A percentile compares a stretch with the other conserved stretches of the same genome.
phyloP scores from a whole-genome alignment of 306 rosid species.

The Fragaria iinumae region DNA sequence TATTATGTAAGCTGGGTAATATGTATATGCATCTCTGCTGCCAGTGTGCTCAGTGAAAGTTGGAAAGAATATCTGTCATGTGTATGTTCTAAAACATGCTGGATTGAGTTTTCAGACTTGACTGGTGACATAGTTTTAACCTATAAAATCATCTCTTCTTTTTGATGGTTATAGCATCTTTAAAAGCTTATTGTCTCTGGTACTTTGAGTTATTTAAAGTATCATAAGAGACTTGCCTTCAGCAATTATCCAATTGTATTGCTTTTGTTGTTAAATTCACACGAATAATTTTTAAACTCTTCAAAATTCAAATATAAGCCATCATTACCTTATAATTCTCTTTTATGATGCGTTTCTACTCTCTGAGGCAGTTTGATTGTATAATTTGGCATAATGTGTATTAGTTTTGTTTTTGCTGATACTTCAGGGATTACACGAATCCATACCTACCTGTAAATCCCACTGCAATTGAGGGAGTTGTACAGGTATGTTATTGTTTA shows the following conservation, averaged over 20 bases:
- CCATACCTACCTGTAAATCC: constrained; percentile 94
- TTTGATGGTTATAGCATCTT: background rate
- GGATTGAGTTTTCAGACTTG: background rate
- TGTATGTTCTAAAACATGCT: background rate
- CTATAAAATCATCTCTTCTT: background rate
- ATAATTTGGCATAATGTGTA: constrained; percentile 1
- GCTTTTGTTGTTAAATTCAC: background rate
- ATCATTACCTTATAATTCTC: background rate
- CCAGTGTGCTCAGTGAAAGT: background rate
- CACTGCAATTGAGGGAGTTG: constrained; percentile 79
- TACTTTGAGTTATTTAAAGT: background rate
- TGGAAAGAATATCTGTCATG: background rate
- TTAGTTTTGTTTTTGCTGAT: constrained; percentile 20
- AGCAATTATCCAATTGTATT: background rate
- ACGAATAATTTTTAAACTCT: background rate
- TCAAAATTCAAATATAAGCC: background rate
- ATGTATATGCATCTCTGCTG: constrained; percentile 1
- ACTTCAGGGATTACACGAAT: constrained; percentile 84
- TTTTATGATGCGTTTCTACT: background rate
- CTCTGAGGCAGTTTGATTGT: background rate
- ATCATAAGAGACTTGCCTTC: background rate
- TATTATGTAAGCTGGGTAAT: background rate
- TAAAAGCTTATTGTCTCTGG: background rate
- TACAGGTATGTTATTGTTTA: constrained; percentile 53
- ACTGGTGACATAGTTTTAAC: background rate